A percentile compares a stretch with the other conserved stretches of the same genome.
These are phyloP conservation scores for Globisporangium carolinianum DNA, from an alignment of 352 stramenopile genomes.

Conservation along the genomic window DNA sequence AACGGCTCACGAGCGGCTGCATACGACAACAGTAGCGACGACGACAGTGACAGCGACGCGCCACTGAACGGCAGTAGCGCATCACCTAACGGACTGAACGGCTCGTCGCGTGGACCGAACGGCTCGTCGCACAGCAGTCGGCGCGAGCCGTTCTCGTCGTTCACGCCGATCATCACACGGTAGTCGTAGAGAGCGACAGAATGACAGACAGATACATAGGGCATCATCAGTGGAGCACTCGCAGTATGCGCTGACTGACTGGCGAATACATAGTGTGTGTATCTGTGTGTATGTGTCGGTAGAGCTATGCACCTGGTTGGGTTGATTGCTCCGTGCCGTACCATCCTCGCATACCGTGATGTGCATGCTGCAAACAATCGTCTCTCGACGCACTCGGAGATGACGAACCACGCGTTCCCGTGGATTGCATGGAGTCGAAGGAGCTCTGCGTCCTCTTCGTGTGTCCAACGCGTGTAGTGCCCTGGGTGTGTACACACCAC, in stretches of 20 bases:
- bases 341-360: not conserved
- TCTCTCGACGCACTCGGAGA: too few species aligned
- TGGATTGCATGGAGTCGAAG: too few species aligned
- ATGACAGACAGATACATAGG: not conserved
- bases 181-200: conserved; percentile 20
- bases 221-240: too few species aligned
- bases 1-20: not conserved
- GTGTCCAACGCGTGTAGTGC: too few species aligned
- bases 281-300: too few species aligned
- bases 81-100: conserved; percentile 16
- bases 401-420: too few species aligned
- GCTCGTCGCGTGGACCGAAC: conserved; percentile 14
- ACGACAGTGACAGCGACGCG: conserved; percentile 8
- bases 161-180: conserved; percentile 83
- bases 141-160: conserved; percentile 70
- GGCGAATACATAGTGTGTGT: too few species aligned
- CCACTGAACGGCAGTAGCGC: not conserved
- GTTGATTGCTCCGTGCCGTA: too few species aligned
- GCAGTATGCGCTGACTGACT: too few species aligned
- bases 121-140: conserved; percentile 1
- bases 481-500: too few species aligned
- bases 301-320: too few species aligned
- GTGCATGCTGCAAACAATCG: not conserved
- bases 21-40: conserved; percentile 17
- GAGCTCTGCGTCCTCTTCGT: too few species aligned